phyloP scores from a whole-genome alignment of 139 green algal genomes.

The Diplosphaera chodatii region DNA sequence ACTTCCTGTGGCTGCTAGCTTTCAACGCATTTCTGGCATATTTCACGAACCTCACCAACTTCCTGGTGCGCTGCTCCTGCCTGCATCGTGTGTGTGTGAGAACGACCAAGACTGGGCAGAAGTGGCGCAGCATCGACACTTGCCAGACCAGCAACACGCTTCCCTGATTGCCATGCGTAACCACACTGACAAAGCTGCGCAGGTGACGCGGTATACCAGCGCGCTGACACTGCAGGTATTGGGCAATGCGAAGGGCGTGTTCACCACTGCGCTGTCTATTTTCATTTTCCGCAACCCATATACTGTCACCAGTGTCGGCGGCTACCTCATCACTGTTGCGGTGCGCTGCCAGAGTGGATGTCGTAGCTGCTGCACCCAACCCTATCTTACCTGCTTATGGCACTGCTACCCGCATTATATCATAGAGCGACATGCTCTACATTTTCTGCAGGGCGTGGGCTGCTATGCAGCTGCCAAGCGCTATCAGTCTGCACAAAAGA shows the following conservation, averaged over 20 bases:
- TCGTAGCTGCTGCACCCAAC: neutral
- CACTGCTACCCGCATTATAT: neutral
- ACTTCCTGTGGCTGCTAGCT: constrained; percentile 64
- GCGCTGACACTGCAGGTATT: constrained; percentile 84
- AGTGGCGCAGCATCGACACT: no score
- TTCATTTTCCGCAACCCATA: constrained; percentile 43
- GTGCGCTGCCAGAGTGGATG: neutral
- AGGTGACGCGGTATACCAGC: constrained; percentile 87
- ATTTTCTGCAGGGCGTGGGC: neutral
- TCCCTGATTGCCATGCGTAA: no score
- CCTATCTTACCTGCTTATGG: neutral
- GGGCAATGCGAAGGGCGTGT: constrained; percentile 47
- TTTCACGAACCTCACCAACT: constrained; percentile 96
- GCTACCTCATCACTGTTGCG: neutral
- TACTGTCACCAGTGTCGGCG: neutral
- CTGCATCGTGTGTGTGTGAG: no score
- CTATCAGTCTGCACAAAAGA: neutral
- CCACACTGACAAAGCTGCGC: no score
- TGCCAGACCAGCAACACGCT: no score
- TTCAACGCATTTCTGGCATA: constrained; percentile 85
- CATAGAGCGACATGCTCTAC: no score
- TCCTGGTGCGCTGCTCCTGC: constrained; percentile 72
- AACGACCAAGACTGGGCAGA: no score
- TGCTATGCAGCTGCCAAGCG: neutral
- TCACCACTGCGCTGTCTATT: constrained; percentile 42